Conservation (phyloP, 2,329 filamentous ascomycete genomes). For the Cucurbitaria berberidis region DNA sequence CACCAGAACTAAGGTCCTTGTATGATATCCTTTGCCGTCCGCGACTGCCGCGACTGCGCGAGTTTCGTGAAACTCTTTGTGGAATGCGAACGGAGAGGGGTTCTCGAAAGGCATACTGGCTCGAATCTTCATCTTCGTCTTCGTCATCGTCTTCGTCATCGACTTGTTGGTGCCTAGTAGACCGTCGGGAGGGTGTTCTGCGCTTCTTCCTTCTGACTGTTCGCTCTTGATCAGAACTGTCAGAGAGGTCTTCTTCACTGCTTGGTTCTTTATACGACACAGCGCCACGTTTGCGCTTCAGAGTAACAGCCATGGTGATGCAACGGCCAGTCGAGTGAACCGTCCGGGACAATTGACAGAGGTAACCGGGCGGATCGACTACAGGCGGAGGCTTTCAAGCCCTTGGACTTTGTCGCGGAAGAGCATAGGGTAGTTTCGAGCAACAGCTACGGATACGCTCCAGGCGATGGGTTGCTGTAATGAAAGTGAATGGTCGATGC, state of each 20-base stretch:
- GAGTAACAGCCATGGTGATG: constrained; percentile 32
- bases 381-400: constrained; percentile 2
- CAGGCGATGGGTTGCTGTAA: background rate
- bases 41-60: constrained; percentile 20
- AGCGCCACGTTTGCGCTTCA: constrained; percentile 45
- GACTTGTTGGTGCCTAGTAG: constrained; percentile 25
- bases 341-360: background rate
- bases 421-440: constrained; percentile 2
- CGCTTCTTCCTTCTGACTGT: constrained; percentile 17
- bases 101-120: constrained; percentile 9
- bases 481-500: constrained; percentile 10
- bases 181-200: constrained; percentile 29
- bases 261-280: constrained; percentile 48
- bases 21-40: constrained; percentile 34
- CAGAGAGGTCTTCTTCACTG: constrained; percentile 39
- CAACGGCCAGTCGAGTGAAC: background rate
- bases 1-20: constrained; percentile 42
- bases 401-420: constrained; percentile 2
- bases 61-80: constrained; percentile 4
- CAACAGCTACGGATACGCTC: background rate
- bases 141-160: constrained; percentile 18
- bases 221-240: constrained; percentile 22
- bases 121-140: constrained; percentile 22
- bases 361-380: background rate
- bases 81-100: constrained; percentile 6